These are phyloP conservation scores for Taiozyma onychis DNA, from an alignment of 1,139 yeast genomes.

Conservation along the genomic window DNA sequence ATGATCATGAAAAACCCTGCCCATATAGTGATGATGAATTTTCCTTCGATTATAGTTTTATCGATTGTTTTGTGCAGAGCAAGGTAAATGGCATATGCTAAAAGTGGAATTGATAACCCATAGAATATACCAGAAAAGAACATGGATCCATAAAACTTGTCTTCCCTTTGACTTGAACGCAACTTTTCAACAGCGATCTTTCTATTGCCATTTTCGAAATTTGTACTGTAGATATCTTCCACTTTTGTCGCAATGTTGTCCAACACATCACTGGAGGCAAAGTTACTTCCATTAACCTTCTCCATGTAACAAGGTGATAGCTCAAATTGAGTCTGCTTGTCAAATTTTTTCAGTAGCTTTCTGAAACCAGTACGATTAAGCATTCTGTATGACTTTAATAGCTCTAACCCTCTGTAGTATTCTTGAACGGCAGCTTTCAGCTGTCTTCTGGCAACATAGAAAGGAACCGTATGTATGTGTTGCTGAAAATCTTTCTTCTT, in stretches of 20 bases:
- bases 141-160: constrained; percentile 37
- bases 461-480: constrained; percentile 43
- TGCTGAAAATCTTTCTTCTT: constrained; percentile 32
- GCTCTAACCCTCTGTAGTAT: constrained; percentile 71
- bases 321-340: constrained; percentile 55
- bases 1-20: constrained; percentile 76
- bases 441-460: constrained; percentile 66
- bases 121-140: constrained; percentile 58
- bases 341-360: constrained; percentile 84
- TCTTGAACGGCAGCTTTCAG: constrained; percentile 75
- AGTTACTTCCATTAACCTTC: constrained; percentile 48
- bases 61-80: constrained; percentile 26
- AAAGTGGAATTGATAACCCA: constrained; percentile 64
- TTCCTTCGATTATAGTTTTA: constrained; percentile 44
- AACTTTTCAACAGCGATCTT: constrained; percentile 72
- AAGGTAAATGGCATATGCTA: constrained; percentile 28
- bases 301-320: constrained; percentile 53
- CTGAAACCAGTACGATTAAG: constrained; percentile 85
- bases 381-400: constrained; percentile 69
- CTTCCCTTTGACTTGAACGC: constrained; percentile 41
- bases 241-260: constrained; percentile 57
- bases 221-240: constrained; percentile 62
- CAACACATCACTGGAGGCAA: constrained; percentile 58
- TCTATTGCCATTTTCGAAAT: constrained; percentile 68
- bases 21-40: constrained; percentile 76